Evolutionary conservation across 371 early-diverging fungal species (phyloP).

Genomic region (Mortierella sp.): DNA sequence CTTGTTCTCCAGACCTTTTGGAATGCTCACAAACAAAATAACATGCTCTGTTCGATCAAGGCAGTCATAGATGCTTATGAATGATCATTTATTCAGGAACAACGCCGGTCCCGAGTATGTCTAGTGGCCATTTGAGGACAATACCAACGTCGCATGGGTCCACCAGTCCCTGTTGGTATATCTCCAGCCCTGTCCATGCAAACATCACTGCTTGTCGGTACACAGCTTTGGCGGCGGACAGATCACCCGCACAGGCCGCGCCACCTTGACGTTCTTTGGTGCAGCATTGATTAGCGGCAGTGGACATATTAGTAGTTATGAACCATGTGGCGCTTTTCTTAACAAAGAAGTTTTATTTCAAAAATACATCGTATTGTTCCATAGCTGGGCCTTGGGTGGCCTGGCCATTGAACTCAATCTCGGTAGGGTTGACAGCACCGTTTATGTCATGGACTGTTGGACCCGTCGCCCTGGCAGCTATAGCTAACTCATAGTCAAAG

Average conservation of each 20-base stretch:
- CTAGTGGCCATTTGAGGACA: constrained; percentile 77
- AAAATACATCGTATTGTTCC: neutral
- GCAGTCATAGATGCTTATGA: too few relatives aligned
- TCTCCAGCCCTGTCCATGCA: constrained; percentile 87
- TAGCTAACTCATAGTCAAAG: constrained; percentile 16
- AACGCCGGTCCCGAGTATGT: constrained; percentile 53
- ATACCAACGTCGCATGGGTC: constrained; percentile 76
- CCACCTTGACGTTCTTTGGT: constrained; percentile 55
- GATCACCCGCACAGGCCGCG: constrained; percentile 66
- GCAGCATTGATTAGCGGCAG: neutral
- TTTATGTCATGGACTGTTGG: constrained; percentile 16
- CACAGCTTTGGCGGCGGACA: constrained; percentile 85
- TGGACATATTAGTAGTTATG: too few relatives aligned
- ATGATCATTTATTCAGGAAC: constrained; percentile 41
- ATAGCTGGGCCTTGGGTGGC: neutral
- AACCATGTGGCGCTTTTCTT: too few relatives aligned
- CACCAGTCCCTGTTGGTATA: constrained; percentile 69
- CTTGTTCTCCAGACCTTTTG: too few relatives aligned
- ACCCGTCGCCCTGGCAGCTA: constrained; percentile 6
- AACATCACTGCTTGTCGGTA: constrained; percentile 95
- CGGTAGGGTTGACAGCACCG: neutral
- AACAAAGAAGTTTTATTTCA: too few relatives aligned
- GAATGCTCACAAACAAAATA: too few relatives aligned
- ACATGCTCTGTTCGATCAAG: too few relatives aligned
- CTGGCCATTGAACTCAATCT: neutral